Evolutionary conservation across 768 basidiomycete genomes (phyloP), one percentile per base, ranked within the genome.

Genomic region (Sutorius australiensis): DNA sequence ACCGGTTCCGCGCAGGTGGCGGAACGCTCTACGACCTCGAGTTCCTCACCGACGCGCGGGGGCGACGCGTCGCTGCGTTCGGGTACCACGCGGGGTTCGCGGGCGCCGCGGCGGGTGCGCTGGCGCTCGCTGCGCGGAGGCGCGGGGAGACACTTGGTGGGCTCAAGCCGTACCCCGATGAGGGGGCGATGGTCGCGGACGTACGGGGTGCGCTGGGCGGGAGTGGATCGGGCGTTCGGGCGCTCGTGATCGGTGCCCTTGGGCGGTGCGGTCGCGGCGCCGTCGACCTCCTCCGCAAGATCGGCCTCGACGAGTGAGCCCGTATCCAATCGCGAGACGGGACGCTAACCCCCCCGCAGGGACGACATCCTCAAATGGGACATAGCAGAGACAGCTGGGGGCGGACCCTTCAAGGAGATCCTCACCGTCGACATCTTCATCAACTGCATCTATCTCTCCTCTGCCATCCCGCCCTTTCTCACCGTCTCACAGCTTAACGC

Each of bases 61-160:
- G 95, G 13, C 80, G 95, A 28, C 88, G 97, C 41, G 94, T 99
- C 33, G 95, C 97, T 14, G 97, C 97, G 0, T 99, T 99, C 64
- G 97, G 97, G 7, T 99, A 87, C 75, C 91, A 98, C 69, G 97
- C 97, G 12, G 97, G 97, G 5, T 99, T 98, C 63, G 94, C 95
- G n/a, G 97, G 97, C 14, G 92, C 94, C 10, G 95, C 94, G 6
- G 93, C 90, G 0, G 87, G 90, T 19, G 90, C 89, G 8, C 79
- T 98, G 27, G 92, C 91, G 3, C 69, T 84, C 32, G 89, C 87
- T 2, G 78, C 87, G 19, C 80, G 87, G 48, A 77, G 78, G 57
- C 74, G 79, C 42, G 84, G 82, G 2, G 68, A 80, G 61, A 70
- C 71, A 5, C 74, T 95, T 30, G 90, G 87, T 5, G 73, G 68